A percentile compares a stretch with the other conserved stretches of the same genome.
phyloP scores from a whole-genome alignment of 1,284 basidiomycete genomes.

The Ustilago nuda region DNA sequence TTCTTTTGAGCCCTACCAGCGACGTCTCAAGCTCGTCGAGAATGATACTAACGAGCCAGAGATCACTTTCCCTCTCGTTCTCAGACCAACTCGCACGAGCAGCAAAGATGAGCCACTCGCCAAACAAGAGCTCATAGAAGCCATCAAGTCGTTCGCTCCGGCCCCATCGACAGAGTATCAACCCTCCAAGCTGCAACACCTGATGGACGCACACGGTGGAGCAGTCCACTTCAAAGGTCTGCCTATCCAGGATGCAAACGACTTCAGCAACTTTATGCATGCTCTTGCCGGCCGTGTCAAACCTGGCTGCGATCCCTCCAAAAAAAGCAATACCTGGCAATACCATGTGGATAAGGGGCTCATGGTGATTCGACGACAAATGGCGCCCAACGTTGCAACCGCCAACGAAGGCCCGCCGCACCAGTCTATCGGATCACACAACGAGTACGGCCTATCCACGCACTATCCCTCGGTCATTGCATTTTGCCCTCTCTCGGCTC shows the following conservation, averaged over 20 bases:
- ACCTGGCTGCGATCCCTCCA: background rate
- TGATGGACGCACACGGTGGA: slow-evolving; percentile 40
- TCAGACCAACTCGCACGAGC: slow-evolving; percentile 10
- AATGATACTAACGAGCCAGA: slow-evolving; percentile 22
- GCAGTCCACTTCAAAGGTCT: slow-evolving; percentile 43
- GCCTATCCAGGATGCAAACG: slow-evolving; percentile 41
- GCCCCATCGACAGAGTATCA: slow-evolving; percentile 9
- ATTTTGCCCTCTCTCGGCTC: slow-evolving; percentile 48
- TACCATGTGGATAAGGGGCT: slow-evolving; percentile 51
- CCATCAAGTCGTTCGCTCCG: slow-evolving; percentile 21
- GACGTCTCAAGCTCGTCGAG: slow-evolving; percentile 31
- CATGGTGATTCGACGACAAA: slow-evolving; percentile 45
- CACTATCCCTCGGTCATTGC: slow-evolving; percentile 52
- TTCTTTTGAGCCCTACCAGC: slow-evolving; percentile 27
- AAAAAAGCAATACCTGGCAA: slow-evolving; percentile 15
- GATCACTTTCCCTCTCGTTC: slow-evolving; percentile 32
- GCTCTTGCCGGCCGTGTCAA: slow-evolving; percentile 21
- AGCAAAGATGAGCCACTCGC: slow-evolving; percentile 5
- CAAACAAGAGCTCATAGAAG: slow-evolving; percentile 12
- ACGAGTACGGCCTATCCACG: slow-evolving; percentile 50
- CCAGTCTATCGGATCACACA: slow-evolving; percentile 50
- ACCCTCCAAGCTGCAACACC: slow-evolving; percentile 25
- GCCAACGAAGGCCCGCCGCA: slow-evolving; percentile 52
- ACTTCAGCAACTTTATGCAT: slow-evolving; percentile 51
- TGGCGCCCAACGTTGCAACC: slow-evolving; percentile 50